Evolutionary conservation across 2,329 filamentous ascomycete genomes (phyloP).

Genomic region (Alternaria sp.): DNA sequence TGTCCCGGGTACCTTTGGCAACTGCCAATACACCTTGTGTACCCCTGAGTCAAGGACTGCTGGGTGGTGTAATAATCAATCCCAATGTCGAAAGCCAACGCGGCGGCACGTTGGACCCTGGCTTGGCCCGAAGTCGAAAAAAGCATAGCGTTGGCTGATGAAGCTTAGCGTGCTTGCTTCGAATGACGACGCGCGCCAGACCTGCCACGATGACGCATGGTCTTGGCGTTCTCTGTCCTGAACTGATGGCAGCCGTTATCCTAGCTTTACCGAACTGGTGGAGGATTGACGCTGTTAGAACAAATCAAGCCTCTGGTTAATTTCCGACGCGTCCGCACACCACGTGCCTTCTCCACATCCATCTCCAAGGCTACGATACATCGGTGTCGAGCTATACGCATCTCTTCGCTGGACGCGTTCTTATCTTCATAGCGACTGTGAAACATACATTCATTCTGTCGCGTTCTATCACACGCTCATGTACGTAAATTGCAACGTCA

Average conservation of each 20-base stretch:
- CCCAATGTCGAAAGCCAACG: neutral
- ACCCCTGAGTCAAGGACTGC: neutral
- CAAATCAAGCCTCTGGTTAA: neutral
- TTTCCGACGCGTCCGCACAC: constrained; percentile 1
- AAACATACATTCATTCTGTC: neutral
- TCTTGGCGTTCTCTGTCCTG: neutral
- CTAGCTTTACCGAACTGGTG: constrained; percentile 1
- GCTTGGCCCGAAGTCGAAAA: neutral
- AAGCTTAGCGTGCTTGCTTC: neutral
- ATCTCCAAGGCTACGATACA: neutral
- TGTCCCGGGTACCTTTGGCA: neutral
- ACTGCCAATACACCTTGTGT: neutral
- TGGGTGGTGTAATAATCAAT: neutral
- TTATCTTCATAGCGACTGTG: neutral
- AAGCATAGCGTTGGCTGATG: neutral
- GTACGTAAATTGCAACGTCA: neutral
- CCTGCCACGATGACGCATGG: neutral
- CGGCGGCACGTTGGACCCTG: neutral
- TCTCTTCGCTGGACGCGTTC: too few relatives aligned
- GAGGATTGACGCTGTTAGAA: neutral
- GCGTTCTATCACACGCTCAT: neutral
- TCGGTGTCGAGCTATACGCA: neutral
- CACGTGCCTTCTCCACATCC: neutral
- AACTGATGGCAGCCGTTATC: neutral
- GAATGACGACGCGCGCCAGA: neutral